Conservation (phyloP, 495 filamentous ascomycete genomes). For the Emericellopsis terricola region DNA sequence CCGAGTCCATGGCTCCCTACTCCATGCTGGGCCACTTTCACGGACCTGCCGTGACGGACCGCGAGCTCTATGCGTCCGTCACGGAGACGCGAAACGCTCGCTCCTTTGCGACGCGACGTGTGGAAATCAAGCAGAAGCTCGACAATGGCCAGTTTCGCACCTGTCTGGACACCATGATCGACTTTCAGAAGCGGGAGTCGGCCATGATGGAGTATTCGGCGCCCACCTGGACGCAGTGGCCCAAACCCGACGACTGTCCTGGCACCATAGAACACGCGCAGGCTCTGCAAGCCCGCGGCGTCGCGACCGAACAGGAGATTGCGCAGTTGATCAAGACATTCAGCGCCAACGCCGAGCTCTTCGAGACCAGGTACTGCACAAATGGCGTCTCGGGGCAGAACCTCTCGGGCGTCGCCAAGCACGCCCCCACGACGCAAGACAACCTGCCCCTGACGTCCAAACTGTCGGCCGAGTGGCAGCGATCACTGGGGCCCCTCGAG, state of each 20-base stretch:
- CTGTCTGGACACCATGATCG: background rate
- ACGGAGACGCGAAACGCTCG: background rate
- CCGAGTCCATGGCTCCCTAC: background rate
- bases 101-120: background rate
- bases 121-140: background rate
- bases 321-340: background rate
- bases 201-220: background rate
- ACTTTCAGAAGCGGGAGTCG: background rate
- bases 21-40: background rate
- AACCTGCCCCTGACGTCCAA: background rate
- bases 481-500: background rate
- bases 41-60: background rate
- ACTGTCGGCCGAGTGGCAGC: background rate
- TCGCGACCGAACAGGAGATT: background rate
- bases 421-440: constrained; percentile 1
- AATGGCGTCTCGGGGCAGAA: background rate
- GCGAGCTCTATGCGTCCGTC: background rate
- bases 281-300: background rate
- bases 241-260: background rate
- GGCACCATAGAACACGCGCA: background rate
- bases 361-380: background rate
- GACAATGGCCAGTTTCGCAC: background rate
- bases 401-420: background rate
- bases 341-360: background rate
- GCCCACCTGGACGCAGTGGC: background rate